These are phyloP conservation scores for Wickerhamomyces sp. DNA, from an alignment of 1,139 yeast species.

Conservation along the genomic window DNA sequence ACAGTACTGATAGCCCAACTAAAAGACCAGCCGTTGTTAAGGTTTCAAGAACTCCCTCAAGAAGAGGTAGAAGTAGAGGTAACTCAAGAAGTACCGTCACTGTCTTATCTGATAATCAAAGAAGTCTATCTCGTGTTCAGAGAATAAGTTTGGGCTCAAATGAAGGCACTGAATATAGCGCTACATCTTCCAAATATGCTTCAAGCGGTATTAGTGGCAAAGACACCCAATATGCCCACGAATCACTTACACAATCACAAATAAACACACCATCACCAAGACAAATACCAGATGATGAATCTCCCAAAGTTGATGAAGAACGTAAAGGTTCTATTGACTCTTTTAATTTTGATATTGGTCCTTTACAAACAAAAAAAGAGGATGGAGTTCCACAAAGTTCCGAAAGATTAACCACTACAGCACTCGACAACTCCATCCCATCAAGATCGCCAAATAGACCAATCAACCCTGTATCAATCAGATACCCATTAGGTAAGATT, in stretches of 20 bases:
- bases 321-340: constrained; percentile 9
- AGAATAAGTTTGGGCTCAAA: no score
- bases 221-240: not conserved
- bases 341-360: constrained; percentile 20
- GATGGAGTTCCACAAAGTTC: constrained; percentile 1
- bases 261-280: not conserved
- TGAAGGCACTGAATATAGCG: constrained; percentile 1
- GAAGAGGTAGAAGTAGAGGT: not conserved
- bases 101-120: no score
- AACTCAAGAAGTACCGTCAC: not conserved
- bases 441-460: constrained; percentile 26
- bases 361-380: constrained; percentile 17
- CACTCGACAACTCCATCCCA: constrained; percentile 19
- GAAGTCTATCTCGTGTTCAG: no score
- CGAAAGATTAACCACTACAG: constrained; percentile 12
- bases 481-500: not conserved
- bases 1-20: no score
- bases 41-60: constrained; percentile 3
- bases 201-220: constrained; percentile 8
- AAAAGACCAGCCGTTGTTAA: no score
- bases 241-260: no score
- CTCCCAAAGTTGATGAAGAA: constrained; percentile 1
- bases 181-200: constrained; percentile 13
- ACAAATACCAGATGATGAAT: not conserved
- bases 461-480: constrained; percentile 3